Evolutionary conservation across 768 basidiomycete species (phyloP), one percentile per base, ranked within the genome.

Genomic region (Xerocomellus intermedius): DNA sequence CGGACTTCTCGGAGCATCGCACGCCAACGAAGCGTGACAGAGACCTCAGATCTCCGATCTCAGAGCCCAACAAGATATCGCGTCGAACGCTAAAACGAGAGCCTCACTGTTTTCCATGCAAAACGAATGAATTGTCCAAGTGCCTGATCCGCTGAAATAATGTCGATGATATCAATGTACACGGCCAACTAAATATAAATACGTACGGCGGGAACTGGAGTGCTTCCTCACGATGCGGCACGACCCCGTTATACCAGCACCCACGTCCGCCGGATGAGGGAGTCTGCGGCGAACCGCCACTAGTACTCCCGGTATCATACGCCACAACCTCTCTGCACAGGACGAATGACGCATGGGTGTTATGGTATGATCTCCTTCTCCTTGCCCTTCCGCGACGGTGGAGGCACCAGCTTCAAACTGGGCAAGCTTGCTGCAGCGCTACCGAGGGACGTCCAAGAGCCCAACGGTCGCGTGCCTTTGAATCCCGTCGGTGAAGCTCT

Each of bases 311-410:
- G 44, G 46, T 55, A 50, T 58, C 48, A 28, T 41, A 46, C 38
- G 24, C 39, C 38, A 48, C 39, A 28, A 24, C 36, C 14, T 26
- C 21, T 28, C 41, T 26, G 22, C 24, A 24, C 22, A 17, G 41
- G 28, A 42, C 10, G 42, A 14, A 12, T 3, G 38, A 28, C 28
- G 32, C 26, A 22, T 17, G 24, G 43, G 32, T 52, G 54, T 38
- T 41, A 67, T 56, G 61, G 49, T 50, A 58, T 17, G 14, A 61
- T 10, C 52, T 73, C 77, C 57, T 73, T 77, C 51, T 77, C 79
- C 63, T 81, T 81, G 44, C 80, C 80, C 60, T 80, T 80, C 42
- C 71, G 63, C 41, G 70, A 70, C 22, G 76, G 72, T n/a, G 77
- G 73, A 7, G 73, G 69, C 2, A 45, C 42, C 8, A 73, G 61